Conservation (phyloP, 805 yeast genomes). For the Spathaspora sp. region DNA sequence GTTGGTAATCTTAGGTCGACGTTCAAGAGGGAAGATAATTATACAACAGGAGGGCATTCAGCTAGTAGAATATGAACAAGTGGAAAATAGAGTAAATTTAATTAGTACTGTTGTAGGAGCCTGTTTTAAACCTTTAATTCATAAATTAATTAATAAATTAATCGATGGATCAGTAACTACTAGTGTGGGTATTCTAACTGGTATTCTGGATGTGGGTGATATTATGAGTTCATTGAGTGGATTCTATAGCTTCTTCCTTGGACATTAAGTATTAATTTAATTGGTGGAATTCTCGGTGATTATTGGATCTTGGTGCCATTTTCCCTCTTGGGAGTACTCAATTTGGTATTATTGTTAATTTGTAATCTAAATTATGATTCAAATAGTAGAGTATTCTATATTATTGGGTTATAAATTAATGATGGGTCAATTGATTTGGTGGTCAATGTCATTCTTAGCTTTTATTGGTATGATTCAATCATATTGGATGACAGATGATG, state of each 20-base stretch:
- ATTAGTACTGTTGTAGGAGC: constrained; percentile 65
- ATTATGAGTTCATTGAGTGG: constrained; percentile 68
- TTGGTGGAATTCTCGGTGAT: constrained; percentile 64
- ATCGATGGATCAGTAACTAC: constrained; percentile 54
- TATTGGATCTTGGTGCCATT: constrained; percentile 58
- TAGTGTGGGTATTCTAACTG: constrained; percentile 55
- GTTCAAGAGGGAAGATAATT: constrained; percentile 17
- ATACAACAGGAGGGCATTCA: constrained; percentile 12
- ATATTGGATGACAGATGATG: constrained; percentile 25
- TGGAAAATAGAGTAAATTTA: constrained; percentile 32
- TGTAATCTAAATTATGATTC: background rate
- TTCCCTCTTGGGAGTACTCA: constrained; percentile 44
- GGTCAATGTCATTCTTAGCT: constrained; percentile 28
- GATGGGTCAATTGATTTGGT: constrained; percentile 32
- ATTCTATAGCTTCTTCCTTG: constrained; percentile 62
- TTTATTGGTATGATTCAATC: constrained; percentile 26
- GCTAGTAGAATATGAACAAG: constrained; percentile 5
- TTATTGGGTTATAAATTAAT: constrained; percentile 23
- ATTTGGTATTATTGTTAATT: constrained; percentile 19
- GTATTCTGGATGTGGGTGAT: constrained; percentile 19
- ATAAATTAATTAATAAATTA: constrained; percentile 36
- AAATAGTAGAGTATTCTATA: constrained; percentile 30
- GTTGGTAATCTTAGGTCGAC: constrained; percentile 34
- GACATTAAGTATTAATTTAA: constrained; percentile 55
- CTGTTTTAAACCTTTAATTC: constrained; percentile 54